Conservation (phyloP, 2,329 filamentous ascomycete species). For the Didymella arachidicola region DNA sequence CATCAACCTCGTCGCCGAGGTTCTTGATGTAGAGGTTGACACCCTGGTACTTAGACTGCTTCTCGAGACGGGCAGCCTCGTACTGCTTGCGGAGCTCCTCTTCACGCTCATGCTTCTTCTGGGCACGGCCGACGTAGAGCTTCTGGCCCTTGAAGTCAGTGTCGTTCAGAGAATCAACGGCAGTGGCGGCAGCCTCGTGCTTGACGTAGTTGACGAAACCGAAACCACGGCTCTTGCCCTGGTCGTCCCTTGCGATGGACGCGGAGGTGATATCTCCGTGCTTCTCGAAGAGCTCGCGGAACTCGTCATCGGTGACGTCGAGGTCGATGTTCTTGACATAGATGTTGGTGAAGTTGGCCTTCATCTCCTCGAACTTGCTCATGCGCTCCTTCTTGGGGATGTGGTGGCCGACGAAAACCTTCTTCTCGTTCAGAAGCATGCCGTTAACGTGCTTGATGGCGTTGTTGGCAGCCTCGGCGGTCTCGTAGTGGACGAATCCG, state of each 20-base stretch:
- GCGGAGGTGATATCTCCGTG: slow-evolving; percentile 95
- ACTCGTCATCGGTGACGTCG: slow-evolving; percentile 90
- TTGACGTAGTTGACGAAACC: slow-evolving; percentile 96
- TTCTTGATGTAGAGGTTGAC: slow-evolving; percentile 99
- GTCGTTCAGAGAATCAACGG: slow-evolving; percentile 91
- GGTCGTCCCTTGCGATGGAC: slow-evolving; percentile 88
- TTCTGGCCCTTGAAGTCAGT: slow-evolving; percentile 94
- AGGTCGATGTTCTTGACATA: slow-evolving; percentile 97
- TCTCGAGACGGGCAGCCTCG: slow-evolving; percentile 95
- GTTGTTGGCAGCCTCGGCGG: slow-evolving; percentile 92
- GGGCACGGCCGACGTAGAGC: slow-evolving; percentile 95
- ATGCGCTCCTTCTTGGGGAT: slow-evolving; percentile 99
- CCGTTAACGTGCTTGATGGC: slow-evolving; percentile 99
- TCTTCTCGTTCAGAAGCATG: slow-evolving; percentile 99
- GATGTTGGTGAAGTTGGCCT: slow-evolving; percentile 99
- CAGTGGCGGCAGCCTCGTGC: slow-evolving; percentile 84
- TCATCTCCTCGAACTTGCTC: slow-evolving; percentile 99
- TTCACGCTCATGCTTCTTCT: slow-evolving; percentile 99
- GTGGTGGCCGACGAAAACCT: slow-evolving; percentile 98
- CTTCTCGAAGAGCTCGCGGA: slow-evolving; percentile 90
- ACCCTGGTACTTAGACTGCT: slow-evolving; percentile 98
- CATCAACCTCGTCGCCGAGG: slow-evolving; percentile 93
- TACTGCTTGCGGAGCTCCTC: slow-evolving; percentile 99
- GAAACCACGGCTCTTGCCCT: slow-evolving; percentile 91
- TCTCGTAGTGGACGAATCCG: slow-evolving; percentile 99